Evolutionary conservation across 768 basidiomycete genomes (phyloP).

Genomic region (Suillus luteus): DNA sequence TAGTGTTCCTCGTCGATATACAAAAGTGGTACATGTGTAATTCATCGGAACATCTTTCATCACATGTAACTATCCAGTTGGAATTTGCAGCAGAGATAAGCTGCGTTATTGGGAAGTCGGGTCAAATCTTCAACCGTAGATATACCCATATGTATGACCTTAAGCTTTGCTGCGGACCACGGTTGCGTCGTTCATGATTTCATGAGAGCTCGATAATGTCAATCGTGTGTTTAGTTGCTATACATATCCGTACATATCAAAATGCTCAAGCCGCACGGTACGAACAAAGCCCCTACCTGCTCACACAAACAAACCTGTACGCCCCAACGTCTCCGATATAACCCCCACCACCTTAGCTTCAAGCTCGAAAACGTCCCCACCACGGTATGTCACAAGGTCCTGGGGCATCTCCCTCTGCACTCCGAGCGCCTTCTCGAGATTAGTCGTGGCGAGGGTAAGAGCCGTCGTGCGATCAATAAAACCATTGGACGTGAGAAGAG

Average conservation of each 20-base stretch:
- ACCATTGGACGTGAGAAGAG: conserved; percentile 41
- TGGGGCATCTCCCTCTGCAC: conserved; percentile 30
- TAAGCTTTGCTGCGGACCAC: too few relatives aligned
- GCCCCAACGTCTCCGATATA: conserved; percentile 31
- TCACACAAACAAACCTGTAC: conserved; percentile 25
- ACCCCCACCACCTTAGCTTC: conserved; percentile 42
- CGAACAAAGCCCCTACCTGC: neutral
- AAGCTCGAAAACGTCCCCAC: conserved; percentile 40
- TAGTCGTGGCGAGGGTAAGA: conserved; percentile 41
- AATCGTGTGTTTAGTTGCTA: neutral
- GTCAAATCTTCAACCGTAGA: too few relatives aligned
- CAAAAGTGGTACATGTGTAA: neutral
- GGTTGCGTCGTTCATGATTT: too few relatives aligned
- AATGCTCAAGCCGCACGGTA: neutral
- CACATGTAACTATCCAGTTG: too few relatives aligned
- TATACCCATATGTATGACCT: too few relatives aligned
- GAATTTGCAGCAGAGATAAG: too few relatives aligned
- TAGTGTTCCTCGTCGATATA: neutral
- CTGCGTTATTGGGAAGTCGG: too few relatives aligned
- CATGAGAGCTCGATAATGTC: too few relatives aligned
- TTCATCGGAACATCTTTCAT: neutral
- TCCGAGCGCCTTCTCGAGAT: conserved; percentile 46
- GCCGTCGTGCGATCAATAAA: conserved; percentile 35
- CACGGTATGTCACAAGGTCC: conserved; percentile 41
- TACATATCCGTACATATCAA: neutral